These are phyloP conservation scores for Exserohilum rostratum DNA, from an alignment of 2,329 filamentous ascomycete genomes.

Conservation along the genomic window DNA sequence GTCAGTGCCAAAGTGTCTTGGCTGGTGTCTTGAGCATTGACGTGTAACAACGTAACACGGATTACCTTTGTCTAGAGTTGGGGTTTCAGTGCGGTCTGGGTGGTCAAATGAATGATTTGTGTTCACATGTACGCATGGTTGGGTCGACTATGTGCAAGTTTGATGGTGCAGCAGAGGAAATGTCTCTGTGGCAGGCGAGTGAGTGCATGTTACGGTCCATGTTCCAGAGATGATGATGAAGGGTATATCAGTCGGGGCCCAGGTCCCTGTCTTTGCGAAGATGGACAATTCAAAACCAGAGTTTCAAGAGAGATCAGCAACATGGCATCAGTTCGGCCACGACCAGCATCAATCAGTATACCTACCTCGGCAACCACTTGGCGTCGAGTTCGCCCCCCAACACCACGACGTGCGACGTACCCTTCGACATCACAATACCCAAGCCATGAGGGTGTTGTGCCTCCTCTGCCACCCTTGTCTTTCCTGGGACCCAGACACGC, in stretches of 20 bases:
- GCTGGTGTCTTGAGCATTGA: background rate
- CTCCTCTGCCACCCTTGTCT: slow-evolving; percentile 21
- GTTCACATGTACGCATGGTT: background rate
- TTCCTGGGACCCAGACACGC: slow-evolving; percentile 26
- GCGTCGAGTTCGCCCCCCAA: slow-evolving; percentile 18
- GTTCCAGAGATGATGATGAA: background rate
- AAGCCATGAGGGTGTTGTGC: background rate
- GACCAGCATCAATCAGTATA: slow-evolving; percentile 22
- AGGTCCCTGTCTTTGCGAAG: too few relatives aligned
- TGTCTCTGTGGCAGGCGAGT: background rate
- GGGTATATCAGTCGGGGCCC: background rate
- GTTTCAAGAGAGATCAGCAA: background rate
- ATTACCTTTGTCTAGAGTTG: background rate
- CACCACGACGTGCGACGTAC: slow-evolving; percentile 21
- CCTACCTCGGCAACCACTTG: slow-evolving; percentile 8
- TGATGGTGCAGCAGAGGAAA: background rate
- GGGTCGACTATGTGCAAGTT: background rate
- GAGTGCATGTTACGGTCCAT: background rate
- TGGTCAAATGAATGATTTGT: background rate
- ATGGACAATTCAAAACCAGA: too few relatives aligned
- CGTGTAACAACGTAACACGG: too few relatives aligned
- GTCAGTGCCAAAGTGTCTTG: background rate
- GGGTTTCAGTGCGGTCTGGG: background rate
- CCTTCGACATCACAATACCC: background rate
- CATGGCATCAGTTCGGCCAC: slow-evolving; percentile 17